Percentiles rank a stretch among this genome's conserved stretches.
Evolutionary conservation across 805 yeast genomes (phyloP).

Genomic region (Nakazawaea pomicola): DNA sequence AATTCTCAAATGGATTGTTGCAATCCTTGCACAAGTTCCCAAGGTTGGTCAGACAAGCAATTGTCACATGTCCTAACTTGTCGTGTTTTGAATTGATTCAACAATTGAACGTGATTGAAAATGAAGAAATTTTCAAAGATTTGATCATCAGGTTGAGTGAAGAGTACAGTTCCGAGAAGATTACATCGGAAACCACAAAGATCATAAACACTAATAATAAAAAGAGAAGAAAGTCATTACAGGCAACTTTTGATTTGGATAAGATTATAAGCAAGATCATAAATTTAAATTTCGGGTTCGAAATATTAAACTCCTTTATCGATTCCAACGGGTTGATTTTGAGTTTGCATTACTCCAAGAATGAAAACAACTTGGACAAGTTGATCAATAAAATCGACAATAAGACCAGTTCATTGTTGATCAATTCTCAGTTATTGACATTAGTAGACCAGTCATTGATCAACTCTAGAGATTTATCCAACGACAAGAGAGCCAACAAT

Average conservation of each 20-base stretch:
- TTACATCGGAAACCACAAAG: constrained; percentile 43
- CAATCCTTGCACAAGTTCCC: constrained; percentile 45
- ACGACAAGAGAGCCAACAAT: constrained; percentile 24
- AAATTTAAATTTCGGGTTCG: constrained; percentile 48
- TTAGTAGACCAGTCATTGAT: constrained; percentile 40
- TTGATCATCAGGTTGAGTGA: constrained; percentile 59
- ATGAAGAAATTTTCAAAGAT: constrained; percentile 64
- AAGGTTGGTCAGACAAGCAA: constrained; percentile 72
- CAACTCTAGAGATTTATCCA: constrained; percentile 14
- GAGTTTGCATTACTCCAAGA: constrained; percentile 51
- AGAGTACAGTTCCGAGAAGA: constrained; percentile 57
- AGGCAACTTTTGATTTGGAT: constrained; percentile 31
- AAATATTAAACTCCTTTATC: constrained; percentile 56
- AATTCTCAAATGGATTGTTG: constrained; percentile 51
- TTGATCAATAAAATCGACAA: constrained; percentile 42
- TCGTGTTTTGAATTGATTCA: constrained; percentile 57
- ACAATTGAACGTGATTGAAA: constrained; percentile 52
- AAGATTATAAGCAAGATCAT: constrained; percentile 41
- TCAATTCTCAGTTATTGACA: constrained; percentile 39
- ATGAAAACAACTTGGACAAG: constrained; percentile 38
- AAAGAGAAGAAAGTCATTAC: constrained; percentile 19
- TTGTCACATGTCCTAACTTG: constrained; percentile 71
- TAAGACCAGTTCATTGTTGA: constrained; percentile 29
- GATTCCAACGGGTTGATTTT: constrained; percentile 68
- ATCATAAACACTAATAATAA: constrained; percentile 23